phyloP scores from a whole-genome alignment of 176 grass and related monocot species.

The Calamus simplicifolius region DNA sequence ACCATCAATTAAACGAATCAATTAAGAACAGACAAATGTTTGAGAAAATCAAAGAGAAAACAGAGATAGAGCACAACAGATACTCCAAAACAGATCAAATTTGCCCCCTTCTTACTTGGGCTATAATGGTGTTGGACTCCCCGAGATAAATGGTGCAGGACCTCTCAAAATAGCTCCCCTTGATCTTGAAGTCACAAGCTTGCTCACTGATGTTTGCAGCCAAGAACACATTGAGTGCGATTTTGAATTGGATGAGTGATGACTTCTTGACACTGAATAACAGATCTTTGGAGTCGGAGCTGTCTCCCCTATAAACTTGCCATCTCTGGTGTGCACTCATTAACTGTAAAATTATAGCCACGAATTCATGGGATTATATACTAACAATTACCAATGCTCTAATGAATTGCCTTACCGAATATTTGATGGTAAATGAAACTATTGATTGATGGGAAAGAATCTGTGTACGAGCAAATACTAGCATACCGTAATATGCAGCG shows the following conservation, averaged over 20 bases:
- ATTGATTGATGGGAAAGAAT: no score
- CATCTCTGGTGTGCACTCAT: slow-evolving; percentile 10
- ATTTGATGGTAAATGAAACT: no score
- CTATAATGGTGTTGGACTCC: slow-evolving; percentile 19
- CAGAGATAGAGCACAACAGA: no score
- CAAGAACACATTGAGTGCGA: slow-evolving; percentile 53
- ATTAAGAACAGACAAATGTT: no score
- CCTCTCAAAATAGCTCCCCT: slow-evolving; percentile 31
- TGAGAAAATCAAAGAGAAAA: no score
- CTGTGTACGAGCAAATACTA: no score
- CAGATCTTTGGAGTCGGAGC: slow-evolving; percentile 23
- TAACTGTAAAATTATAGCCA: slow-evolving; percentile 15
- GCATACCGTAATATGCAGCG: no score
- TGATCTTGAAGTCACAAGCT: slow-evolving; percentile 33
- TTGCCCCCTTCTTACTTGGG: slow-evolving; percentile 31
- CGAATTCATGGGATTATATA: no score
- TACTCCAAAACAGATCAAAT: no score
- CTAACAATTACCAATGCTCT: no score
- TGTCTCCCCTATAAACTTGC: slow-evolving; percentile 41
- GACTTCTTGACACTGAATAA: slow-evolving; percentile 36
- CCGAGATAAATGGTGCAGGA: slow-evolving; percentile 18
- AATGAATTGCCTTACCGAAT: no score
- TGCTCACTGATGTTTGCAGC: slow-evolving; percentile 35
- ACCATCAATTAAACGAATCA: no score
- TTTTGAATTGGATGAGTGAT: slow-evolving; percentile 21